Evolutionary conservation across 441 rosid species (phyloP).

Genomic region (Aquilaria agallochum): DNA sequence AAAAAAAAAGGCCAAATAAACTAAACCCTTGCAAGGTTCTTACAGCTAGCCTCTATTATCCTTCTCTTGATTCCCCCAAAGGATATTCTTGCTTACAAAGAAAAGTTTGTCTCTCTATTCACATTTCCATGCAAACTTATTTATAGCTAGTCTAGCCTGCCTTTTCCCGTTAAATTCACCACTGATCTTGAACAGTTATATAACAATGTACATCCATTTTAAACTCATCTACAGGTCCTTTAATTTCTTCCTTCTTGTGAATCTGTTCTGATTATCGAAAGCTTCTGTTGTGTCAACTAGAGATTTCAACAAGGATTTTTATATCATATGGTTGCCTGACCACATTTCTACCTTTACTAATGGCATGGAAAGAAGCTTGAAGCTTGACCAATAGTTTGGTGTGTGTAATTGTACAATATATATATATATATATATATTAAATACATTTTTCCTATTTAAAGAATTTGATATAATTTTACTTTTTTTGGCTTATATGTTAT

Average conservation of each 20-base stretch:
- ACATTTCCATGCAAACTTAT: slow-evolving; percentile 22
- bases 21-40: slow-evolving; percentile 3
- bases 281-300: slow-evolving; percentile 60
- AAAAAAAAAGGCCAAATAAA: neutral
- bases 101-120: slow-evolving; percentile 23
- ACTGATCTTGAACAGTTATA: neutral
- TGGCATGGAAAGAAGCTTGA: slow-evolving; percentile 62
- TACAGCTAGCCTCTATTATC: slow-evolving; percentile 2
- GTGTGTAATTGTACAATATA: neutral
- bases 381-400: slow-evolving; percentile 81
- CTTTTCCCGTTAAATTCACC: neutral
- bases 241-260: slow-evolving; percentile 21
- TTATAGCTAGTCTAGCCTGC: neutral
- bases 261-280: slow-evolving; percentile 26
- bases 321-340: slow-evolving; percentile 68
- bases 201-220: slow-evolving; percentile 20
- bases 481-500: neutral
- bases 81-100: slow-evolving; percentile 50
- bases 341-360: slow-evolving; percentile 63
- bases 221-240: slow-evolving; percentile 4
- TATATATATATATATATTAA: neutral
- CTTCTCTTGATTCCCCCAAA: slow-evolving; percentile 51
- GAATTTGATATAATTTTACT: neutral
- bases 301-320: slow-evolving; percentile 64
- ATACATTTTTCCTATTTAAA: too few relatives aligned